A percentile compares a stretch with the other conserved stretches of the same genome.
Evolutionary conservation across 768 basidiomycete genomes (phyloP).

Genomic region (Termitomyces sp.): DNA sequence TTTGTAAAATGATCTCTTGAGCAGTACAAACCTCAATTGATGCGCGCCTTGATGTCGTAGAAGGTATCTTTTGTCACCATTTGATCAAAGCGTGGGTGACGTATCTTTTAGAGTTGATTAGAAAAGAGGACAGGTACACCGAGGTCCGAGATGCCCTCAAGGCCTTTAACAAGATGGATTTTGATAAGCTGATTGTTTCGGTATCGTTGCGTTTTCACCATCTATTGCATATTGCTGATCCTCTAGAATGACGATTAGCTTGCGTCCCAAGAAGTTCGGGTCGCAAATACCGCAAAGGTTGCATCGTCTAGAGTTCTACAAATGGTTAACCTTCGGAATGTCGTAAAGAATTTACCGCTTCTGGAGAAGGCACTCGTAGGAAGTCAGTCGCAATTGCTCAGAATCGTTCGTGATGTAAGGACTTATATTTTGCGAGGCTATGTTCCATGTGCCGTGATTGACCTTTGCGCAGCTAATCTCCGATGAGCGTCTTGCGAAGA

Average conservation of each 20-base stretch:
- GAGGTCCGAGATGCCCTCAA: conserved; percentile 66
- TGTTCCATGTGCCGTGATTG: background rate
- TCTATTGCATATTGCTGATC: background rate
- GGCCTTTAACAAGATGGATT: conserved; percentile 72
- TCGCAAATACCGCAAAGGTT: conserved; percentile 48
- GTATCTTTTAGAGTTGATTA: conserved; percentile 56
- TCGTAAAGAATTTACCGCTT: conserved; percentile 62
- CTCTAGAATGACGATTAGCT: conserved; percentile 37
- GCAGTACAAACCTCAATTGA: conserved; percentile 62
- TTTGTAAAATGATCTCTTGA: conserved; percentile 1
- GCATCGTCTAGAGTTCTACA: conserved; percentile 69
- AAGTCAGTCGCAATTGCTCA: conserved; percentile 53
- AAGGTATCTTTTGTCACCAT: conserved; percentile 42
- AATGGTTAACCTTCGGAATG: conserved; percentile 72
- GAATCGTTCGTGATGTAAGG: conserved; percentile 54
- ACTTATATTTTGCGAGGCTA: background rate
- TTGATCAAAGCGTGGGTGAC: background rate
- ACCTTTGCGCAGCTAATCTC: conserved; percentile 52
- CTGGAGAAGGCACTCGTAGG: conserved; percentile 59
- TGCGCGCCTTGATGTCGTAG: conserved; percentile 81
- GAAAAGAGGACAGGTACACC: conserved; percentile 69
- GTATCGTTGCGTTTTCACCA: conserved; percentile 27
- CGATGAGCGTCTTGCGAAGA: conserved; percentile 63
- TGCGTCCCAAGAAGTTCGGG: conserved; percentile 54
- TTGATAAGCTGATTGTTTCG: conserved; percentile 79